Percentiles rank a stretch among this genome's conserved stretches.
These are phyloP conservation scores for Ophiosphaerella herpotricha DNA, from an alignment of 2,329 filamentous ascomycete species.

Conservation along the genomic window DNA sequence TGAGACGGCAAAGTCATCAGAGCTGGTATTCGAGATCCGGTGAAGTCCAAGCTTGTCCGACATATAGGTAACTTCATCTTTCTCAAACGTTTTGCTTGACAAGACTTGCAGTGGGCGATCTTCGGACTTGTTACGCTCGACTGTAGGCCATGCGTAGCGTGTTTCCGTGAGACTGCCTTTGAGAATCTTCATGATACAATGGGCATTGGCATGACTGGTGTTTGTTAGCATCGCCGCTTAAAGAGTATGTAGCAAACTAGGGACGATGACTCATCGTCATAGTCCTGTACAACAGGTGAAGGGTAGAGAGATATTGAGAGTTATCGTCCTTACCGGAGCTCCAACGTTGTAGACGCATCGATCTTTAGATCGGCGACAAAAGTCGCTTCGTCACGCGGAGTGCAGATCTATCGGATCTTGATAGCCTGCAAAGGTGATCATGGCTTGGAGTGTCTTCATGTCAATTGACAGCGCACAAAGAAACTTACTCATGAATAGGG, in stretches of 20 bases:
- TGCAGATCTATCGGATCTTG: conserved; percentile 11
- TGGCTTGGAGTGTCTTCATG: conserved; percentile 12
- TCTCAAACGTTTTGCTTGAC: conserved; percentile 68
- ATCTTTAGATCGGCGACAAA: conserved; percentile 32
- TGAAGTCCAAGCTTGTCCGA: conserved; percentile 86
- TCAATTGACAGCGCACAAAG: conserved; percentile 14
- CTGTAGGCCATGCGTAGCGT: conserved; percentile 72
- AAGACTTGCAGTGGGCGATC: conserved; percentile 64
- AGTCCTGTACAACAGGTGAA: background rate
- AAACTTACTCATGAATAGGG: conserved; percentile 74
- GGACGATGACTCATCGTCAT: background rate
- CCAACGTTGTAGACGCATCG: conserved; percentile 34
- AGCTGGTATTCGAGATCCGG: conserved; percentile 75
- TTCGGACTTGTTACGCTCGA: conserved; percentile 52
- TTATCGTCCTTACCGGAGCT: conserved; percentile 31
- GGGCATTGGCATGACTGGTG: conserved; percentile 66
- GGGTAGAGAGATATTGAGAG: conserved; percentile 1
- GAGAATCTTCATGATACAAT: conserved; percentile 90
- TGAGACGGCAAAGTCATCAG: conserved; percentile 76
- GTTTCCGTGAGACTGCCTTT: conserved; percentile 80
- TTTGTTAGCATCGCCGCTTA: conserved; percentile 4
- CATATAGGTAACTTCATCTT: conserved; percentile 86
- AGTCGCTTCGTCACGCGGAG: conserved; percentile 37
- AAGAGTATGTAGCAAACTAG: background rate
- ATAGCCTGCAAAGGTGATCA: background rate